Conservation (phyloP, 1,139 yeast genomes). For the Scheffersomyces stambukii region DNA sequence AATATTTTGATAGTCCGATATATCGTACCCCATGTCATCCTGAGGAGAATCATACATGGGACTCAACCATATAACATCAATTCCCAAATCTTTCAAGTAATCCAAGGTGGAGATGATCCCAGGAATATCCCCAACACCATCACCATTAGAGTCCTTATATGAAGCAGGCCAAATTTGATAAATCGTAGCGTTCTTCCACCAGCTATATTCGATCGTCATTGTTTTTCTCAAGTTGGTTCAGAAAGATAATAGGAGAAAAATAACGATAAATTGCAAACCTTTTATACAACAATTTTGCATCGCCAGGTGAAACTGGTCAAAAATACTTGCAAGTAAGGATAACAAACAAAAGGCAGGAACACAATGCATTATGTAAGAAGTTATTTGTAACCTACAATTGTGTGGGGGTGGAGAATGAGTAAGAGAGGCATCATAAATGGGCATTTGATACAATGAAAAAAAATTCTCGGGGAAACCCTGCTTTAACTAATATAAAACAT, state of each 20-base stretch:
- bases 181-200: slow-evolving; percentile 58
- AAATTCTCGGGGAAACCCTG: too few species aligned
- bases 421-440: too few species aligned
- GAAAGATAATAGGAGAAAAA: slow-evolving; percentile 1
- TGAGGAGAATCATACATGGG: slow-evolving; percentile 60
- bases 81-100: slow-evolving; percentile 48
- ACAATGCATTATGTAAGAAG: too few species aligned
- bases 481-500: too few species aligned
- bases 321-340: too few species aligned
- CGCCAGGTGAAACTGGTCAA: too few species aligned
- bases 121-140: slow-evolving; percentile 53
- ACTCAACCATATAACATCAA: slow-evolving; percentile 53
- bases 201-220: slow-evolving; percentile 16
- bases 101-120: slow-evolving; percentile 52
- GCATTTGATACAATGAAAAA: too few species aligned
- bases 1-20: slow-evolving; percentile 48
- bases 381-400: too few species aligned
- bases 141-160: slow-evolving; percentile 54
- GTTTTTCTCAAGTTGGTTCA: not conserved
- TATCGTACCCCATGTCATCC: slow-evolving; percentile 63
- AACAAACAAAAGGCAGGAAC: too few species aligned
- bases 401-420: too few species aligned
- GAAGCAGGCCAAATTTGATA: slow-evolving; percentile 62
- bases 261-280: not conserved
- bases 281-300: not conserved